Percentiles rank a stretch among this genome's conserved stretches.
phyloP scores from a whole-genome alignment of 106 monocot genomes.

The Dendrobium huoshanense region DNA sequence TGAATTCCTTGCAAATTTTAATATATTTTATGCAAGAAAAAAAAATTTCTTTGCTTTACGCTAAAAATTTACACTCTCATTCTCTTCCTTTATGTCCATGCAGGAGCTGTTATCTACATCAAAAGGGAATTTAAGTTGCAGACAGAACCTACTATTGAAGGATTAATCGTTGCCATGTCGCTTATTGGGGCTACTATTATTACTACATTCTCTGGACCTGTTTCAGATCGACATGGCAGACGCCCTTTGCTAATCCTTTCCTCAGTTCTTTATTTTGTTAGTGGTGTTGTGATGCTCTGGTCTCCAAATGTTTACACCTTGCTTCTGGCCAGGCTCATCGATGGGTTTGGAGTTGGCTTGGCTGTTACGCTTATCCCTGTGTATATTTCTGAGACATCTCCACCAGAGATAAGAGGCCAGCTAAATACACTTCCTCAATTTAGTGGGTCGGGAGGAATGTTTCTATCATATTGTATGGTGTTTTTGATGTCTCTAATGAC shows the following conservation, averaged over 20 bases:
- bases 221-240: constrained; percentile 21
- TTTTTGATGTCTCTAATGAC: constrained; percentile 20
- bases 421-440: constrained; percentile 34
- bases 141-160: constrained; percentile 23
- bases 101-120: constrained; percentile 32
- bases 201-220: constrained; percentile 35
- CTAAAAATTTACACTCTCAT: neutral
- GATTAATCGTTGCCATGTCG: constrained; percentile 31
- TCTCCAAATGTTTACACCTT: constrained; percentile 28
- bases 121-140: constrained; percentile 33
- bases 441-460: constrained; percentile 30
- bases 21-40: neutral
- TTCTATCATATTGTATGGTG: constrained; percentile 30
- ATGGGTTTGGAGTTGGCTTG: constrained; percentile 31
- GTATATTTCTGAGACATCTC: constrained; percentile 36
- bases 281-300: constrained; percentile 31
- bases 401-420: constrained; percentile 27
- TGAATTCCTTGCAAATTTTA: too few species aligned
- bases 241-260: constrained; percentile 31
- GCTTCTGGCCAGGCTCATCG: constrained; percentile 28
- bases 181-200: constrained; percentile 35
- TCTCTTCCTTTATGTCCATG: neutral
- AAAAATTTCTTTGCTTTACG: neutral
- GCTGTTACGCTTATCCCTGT: constrained; percentile 30
- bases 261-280: constrained; percentile 23